Conservation (phyloP, 176 grass and related monocot genomes). For the Aechmea fasciata region DNA sequence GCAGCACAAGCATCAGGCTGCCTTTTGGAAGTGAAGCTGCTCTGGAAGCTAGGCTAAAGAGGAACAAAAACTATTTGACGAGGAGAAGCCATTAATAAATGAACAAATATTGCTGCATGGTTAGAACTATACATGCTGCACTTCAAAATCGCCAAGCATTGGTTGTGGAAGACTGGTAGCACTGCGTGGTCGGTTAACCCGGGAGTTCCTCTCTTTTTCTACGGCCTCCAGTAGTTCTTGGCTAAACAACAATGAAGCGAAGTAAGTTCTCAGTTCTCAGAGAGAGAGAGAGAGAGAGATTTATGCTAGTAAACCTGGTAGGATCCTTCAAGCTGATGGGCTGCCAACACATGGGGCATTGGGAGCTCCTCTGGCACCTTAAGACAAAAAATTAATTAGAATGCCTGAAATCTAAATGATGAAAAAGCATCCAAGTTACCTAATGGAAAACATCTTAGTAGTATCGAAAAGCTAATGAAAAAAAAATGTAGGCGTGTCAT, state of each 20-base stretch:
- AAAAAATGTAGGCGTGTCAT: too few relatives aligned
- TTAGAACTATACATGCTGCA: conserved; percentile 37
- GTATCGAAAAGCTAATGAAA: too few relatives aligned
- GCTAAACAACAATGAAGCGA: conserved; percentile 21
- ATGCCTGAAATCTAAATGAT: not conserved
- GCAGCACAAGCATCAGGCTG: too few relatives aligned
- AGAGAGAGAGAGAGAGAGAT: not conserved
- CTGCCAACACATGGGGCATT: conserved; percentile 96
- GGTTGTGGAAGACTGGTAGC: conserved; percentile 71
- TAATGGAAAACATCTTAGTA: not conserved
- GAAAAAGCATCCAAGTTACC: not conserved
- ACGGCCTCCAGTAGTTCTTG: conserved; percentile 92
- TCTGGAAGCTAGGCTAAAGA: not conserved
- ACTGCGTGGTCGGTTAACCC: conserved; percentile 29
- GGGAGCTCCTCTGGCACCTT: conserved; percentile 98
- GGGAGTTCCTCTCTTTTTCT: conserved; percentile 59
- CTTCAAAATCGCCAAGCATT: conserved; percentile 76
- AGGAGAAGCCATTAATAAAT: not conserved
- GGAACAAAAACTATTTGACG: not conserved
- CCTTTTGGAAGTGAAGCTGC: too few relatives aligned
- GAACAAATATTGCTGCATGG: conserved; percentile 13
- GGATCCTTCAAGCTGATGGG: conserved; percentile 86
- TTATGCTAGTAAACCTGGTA: conserved; percentile 35
- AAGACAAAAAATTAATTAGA: conserved; percentile 5
- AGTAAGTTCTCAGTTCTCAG: too few relatives aligned